Evolutionary conservation across 108 stramenopile species (phyloP).

Genomic region (Fragilaria crotonensis): DNA sequence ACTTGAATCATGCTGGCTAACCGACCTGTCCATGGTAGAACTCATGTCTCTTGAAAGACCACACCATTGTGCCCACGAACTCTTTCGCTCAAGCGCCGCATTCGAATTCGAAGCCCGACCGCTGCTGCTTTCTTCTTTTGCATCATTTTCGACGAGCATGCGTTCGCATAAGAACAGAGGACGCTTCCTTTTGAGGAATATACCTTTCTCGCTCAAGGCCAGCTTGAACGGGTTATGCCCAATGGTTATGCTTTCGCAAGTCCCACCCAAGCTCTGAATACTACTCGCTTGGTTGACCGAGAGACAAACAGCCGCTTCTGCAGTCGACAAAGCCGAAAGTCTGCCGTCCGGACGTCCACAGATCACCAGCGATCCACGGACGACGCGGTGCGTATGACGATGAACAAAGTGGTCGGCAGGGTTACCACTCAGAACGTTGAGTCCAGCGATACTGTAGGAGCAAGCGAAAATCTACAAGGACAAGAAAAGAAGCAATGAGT

Average conservation of each 20-base stretch:
- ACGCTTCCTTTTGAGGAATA: conserved; percentile 44
- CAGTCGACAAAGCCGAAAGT: conserved; percentile 60
- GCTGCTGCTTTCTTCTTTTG: neutral
- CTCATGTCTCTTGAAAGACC: no score
- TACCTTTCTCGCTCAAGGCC: conserved; percentile 31
- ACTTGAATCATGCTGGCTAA: conserved; percentile 13
- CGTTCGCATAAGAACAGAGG: conserved; percentile 59
- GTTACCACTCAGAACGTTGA: conserved; percentile 64
- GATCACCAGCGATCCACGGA: conserved; percentile 59
- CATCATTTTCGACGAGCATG: conserved; percentile 30
- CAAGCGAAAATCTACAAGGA: conserved; percentile 59
- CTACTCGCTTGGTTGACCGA: conserved; percentile 75
- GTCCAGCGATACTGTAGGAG: conserved; percentile 67
- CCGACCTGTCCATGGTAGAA: neutral
- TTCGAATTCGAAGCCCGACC: neutral
- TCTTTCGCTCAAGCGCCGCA: neutral
- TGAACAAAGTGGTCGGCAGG: conserved; percentile 79
- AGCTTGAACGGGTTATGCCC: conserved; percentile 77
- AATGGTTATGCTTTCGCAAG: conserved; percentile 70
- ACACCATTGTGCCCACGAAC: neutral
- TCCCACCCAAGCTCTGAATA: conserved; percentile 59
- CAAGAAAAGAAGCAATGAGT: no score
- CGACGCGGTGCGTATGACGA: conserved; percentile 59
- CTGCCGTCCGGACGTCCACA: conserved; percentile 85
- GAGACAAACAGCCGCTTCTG: conserved; percentile 59